A percentile compares a stretch with the other conserved stretches of the same genome.
Conservation (phyloP, 352 stramenopile species). For the Peronospora tabacina region DNA sequence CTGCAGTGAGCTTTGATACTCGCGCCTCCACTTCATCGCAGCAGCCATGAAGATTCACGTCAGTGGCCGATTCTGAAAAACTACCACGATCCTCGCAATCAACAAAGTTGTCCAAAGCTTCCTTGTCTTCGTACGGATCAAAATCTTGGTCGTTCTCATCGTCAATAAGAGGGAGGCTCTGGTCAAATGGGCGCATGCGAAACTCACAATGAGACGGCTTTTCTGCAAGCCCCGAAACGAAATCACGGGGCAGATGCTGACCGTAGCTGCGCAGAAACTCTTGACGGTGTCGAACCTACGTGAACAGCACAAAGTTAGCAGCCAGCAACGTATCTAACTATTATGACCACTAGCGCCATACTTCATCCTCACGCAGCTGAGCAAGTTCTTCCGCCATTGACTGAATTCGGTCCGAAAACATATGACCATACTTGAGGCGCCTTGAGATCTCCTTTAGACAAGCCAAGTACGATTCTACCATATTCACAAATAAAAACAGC, state of each 20-base stretch:
- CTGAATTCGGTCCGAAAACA: slow-evolving; percentile 77
- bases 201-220: slow-evolving; percentile 87
- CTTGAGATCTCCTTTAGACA: slow-evolving; percentile 77
- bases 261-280: slow-evolving; percentile 68
- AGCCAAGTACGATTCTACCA: slow-evolving; percentile 60
- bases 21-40: slow-evolving; percentile 65
- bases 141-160: slow-evolving; percentile 30
- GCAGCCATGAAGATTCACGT: slow-evolving; percentile 50
- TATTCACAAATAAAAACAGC: not conserved
- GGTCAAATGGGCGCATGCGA: slow-evolving; percentile 80
- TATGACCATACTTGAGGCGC: slow-evolving; percentile 55
- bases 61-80: slow-evolving; percentile 15
- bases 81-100: slow-evolving; percentile 25
- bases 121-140: slow-evolving; percentile 28
- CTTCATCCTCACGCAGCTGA: slow-evolving; percentile 74
- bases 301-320: slow-evolving; percentile 9
- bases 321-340: not conserved
- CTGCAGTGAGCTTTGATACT: slow-evolving; percentile 50
- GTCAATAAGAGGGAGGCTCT: slow-evolving; percentile 64
- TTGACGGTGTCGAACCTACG: slow-evolving; percentile 60
- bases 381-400: slow-evolving; percentile 81
- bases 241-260: slow-evolving; percentile 76
- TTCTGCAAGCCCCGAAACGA: slow-evolving; percentile 71
- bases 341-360: slow-evolving; percentile 12
- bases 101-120: slow-evolving; percentile 27